Evolutionary conservation across 306 rosid species (phyloP).

Genomic region (Cucurbita moschata): DNA sequence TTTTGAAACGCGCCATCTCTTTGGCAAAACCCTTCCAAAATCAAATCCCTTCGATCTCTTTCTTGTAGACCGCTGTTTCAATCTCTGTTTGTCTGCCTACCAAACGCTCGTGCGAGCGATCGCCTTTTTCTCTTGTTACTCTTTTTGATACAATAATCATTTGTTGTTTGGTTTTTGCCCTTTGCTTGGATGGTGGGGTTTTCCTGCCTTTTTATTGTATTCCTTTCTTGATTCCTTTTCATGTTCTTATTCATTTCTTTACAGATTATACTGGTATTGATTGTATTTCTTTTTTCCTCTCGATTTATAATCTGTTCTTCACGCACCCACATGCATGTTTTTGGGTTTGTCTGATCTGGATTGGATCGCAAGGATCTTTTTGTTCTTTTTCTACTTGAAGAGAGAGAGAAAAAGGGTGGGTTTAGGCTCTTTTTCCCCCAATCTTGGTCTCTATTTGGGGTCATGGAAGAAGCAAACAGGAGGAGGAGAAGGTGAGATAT

Average conservation of each 20-base stretch:
- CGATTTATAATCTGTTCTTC: conserved; percentile 23
- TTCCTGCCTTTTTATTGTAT: conserved; percentile 23
- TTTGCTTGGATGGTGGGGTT: conserved; percentile 59
- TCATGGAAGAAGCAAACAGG: conserved; percentile 35
- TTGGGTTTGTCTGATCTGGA: conserved; percentile 91
- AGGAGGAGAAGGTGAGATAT: conserved; percentile 47
- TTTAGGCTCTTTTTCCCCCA: conserved; percentile 14
- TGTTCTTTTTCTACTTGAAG: conserved; percentile 38
- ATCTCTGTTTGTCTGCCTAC: not conserved
- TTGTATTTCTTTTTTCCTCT: not conserved
- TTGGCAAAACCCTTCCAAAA: not conserved
- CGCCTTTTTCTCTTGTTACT: conserved; percentile 13
- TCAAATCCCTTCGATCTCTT: not conserved
- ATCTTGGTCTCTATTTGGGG: conserved; percentile 32
- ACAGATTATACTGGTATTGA: conserved; percentile 11
- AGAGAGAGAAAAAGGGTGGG: conserved; percentile 19
- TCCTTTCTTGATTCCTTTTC: conserved; percentile 34
- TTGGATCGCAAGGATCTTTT: conserved; percentile 75
- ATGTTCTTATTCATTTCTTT: conserved; percentile 4
- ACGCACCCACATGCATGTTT: conserved; percentile 66
- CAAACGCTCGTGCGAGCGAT: not conserved
- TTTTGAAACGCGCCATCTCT: not conserved
- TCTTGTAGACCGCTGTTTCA: not conserved
- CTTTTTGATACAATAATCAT: conserved; percentile 25
- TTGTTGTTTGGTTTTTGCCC: conserved; percentile 11